These are phyloP conservation scores for Carex pumila DNA, from an alignment of 176 grass and related monocot species.

Conservation along the genomic window DNA sequence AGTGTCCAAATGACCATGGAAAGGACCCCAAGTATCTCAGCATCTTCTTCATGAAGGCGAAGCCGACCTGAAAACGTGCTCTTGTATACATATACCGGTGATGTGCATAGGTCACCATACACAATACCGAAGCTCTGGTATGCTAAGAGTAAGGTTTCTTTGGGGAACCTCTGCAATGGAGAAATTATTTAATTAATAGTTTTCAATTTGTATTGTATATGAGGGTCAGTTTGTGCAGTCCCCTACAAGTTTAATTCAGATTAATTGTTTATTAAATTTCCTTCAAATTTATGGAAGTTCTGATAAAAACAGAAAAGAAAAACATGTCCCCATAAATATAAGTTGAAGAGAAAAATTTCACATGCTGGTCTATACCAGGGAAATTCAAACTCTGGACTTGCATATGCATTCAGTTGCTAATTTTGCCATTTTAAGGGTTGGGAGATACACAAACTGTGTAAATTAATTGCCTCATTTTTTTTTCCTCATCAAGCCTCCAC, in stretches of 20 bases:
- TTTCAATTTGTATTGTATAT: not conserved
- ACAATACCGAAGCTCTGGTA: conserved; percentile 92
- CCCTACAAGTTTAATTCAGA: not conserved
- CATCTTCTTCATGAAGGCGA: conserved; percentile 75
- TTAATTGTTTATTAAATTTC: not conserved
- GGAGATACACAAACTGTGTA: not conserved
- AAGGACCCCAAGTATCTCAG: conserved; percentile 74
- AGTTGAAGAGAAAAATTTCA: not conserved
- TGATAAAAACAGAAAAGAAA: not conserved
- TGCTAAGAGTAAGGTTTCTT: conserved; percentile 14
- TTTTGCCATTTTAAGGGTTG: not conserved
- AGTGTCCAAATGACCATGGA: conserved; percentile 91
- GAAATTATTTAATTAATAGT: not conserved
- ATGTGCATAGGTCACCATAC: conserved; percentile 78
- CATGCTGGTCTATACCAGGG: not conserved
- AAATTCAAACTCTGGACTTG: not conserved
- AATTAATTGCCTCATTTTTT: not conserved
- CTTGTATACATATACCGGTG: conserved; percentile 90
- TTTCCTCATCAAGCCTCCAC: not conserved
- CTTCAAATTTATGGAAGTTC: not conserved
- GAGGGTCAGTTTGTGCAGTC: not conserved
- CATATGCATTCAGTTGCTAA: not conserved
- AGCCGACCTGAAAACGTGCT: conserved; percentile 81
- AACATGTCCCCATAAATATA: not conserved
- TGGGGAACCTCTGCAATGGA: not conserved